Conservation (phyloP, 1,284 basidiomycete genomes). For the Rhodotorula sp. region DNA sequence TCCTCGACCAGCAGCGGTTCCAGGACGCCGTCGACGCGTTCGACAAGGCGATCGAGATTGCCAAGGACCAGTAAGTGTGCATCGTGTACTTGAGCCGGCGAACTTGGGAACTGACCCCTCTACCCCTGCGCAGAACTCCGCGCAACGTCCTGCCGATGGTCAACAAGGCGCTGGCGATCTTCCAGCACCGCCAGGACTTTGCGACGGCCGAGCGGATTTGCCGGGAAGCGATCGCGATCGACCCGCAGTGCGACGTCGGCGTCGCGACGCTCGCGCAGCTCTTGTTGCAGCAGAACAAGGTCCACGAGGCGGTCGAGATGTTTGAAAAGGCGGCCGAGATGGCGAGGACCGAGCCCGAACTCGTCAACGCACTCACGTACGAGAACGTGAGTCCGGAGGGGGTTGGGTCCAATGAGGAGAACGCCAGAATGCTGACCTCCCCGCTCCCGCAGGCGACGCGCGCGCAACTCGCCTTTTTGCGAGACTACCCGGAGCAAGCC, state of each 20-base stretch:
- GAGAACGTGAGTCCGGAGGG: conserved; percentile 56
- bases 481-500: conserved; percentile 20
- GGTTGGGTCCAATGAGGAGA: not conserved
- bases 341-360: conserved; percentile 85
- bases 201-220: conserved; percentile 79
- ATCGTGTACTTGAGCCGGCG: not conserved
- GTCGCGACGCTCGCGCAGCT: conserved; percentile 94
- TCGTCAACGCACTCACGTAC: conserved; percentile 84
- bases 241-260: conserved; percentile 93
- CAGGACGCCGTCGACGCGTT: conserved; percentile 93
- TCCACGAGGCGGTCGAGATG: conserved; percentile 80
- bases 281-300: conserved; percentile 84
- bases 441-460: conserved; percentile 15
- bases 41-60: conserved; percentile 85
- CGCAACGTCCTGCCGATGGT: conserved; percentile 65
- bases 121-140: conserved; percentile 25
- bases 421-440: not conserved
- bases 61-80: conserved; percentile 61
- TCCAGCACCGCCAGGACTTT: conserved; percentile 94
- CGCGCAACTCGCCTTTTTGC: conserved; percentile 29
- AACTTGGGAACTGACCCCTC: conserved; percentile 26
- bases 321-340: conserved; percentile 82
- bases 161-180: conserved; percentile 94
- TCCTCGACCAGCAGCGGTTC: conserved; percentile 88
- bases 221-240: conserved; percentile 74